phyloP scores from a whole-genome alignment of 805 yeast genomes.

The Yamadazyma sp. region DNA sequence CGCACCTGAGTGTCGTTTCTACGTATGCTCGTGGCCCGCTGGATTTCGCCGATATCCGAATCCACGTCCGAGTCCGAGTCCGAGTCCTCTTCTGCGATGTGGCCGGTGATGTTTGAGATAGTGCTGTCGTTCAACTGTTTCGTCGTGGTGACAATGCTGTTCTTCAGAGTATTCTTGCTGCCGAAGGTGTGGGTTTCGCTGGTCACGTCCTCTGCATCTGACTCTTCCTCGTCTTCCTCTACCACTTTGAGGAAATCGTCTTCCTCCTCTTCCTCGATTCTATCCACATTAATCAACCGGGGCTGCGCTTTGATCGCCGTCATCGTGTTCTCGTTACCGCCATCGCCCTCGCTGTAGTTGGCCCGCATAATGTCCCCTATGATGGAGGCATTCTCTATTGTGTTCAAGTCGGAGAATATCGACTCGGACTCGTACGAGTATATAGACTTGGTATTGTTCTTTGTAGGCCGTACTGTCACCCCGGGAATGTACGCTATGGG shows the following conservation, averaged over 20 bases:
- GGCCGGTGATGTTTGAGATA: slow-evolving; percentile 9
- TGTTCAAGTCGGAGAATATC: slow-evolving; percentile 43
- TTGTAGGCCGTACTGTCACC: slow-evolving; percentile 63
- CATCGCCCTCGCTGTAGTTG: slow-evolving; percentile 14
- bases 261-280: slow-evolving; percentile 46
- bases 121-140: slow-evolving; percentile 15
- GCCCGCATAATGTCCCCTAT: slow-evolving; percentile 38
- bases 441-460: slow-evolving; percentile 44
- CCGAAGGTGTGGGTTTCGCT: neutral
- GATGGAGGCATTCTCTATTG: slow-evolving; percentile 48
- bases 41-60: slow-evolving; percentile 46
- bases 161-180: slow-evolving; percentile 5
- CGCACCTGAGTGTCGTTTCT: slow-evolving; percentile 14
- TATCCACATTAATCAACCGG: slow-evolving; percentile 57
- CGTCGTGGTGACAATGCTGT: slow-evolving; percentile 11
- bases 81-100: slow-evolving; percentile 16
- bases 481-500: slow-evolving; percentile 96
- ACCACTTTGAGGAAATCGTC: too few relatives aligned
- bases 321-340: slow-evolving; percentile 41
- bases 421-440: slow-evolving; percentile 44
- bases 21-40: slow-evolving; percentile 39
- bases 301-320: slow-evolving; percentile 77
- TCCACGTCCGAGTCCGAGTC: slow-evolving; percentile 41
- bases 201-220: slow-evolving; percentile 9
- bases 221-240: slow-evolving; percentile 26